phyloP scores from a whole-genome alignment of 176 grass and related monocot genomes.

The Coix lacrymajobi region DNA sequence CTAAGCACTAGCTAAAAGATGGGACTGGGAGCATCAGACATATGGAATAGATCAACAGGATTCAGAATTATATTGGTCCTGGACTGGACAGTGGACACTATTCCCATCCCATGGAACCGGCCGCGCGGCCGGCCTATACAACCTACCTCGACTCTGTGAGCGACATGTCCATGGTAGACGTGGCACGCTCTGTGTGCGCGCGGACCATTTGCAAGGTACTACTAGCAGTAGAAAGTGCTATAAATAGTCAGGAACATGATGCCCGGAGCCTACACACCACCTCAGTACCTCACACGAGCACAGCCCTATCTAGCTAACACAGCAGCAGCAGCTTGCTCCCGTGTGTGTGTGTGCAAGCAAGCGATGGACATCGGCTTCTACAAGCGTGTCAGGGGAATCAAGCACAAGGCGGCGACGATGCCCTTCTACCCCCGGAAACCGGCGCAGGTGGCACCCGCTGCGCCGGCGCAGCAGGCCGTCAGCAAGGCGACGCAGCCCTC shows the following conservation, averaged over 20 bases:
- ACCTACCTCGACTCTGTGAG: neutral
- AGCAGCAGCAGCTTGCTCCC: neutral
- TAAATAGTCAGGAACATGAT: constrained; percentile 15
- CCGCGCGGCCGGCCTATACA: neutral
- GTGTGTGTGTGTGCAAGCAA: neutral
- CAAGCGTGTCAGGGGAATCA: constrained; percentile 30
- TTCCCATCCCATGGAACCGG: neutral
- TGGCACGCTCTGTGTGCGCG: neutral
- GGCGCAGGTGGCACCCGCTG: neutral
- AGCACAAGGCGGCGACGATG: constrained; percentile 14
- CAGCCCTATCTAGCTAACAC: neutral
- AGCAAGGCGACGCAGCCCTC: constrained; percentile 4
- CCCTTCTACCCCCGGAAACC: constrained; percentile 19
- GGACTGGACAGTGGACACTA: neutral
- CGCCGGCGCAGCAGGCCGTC: neutral
- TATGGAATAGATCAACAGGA: neutral
- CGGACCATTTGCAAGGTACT: neutral
- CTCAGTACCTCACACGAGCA: neutral
- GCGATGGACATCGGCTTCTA: constrained; percentile 27
- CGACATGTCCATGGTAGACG: neutral
- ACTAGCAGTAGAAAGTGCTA: constrained; percentile 5
- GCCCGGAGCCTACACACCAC: neutral
- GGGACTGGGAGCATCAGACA: neutral
- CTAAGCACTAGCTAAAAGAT: neutral
- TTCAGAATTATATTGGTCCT: neutral